phyloP scores from a whole-genome alignment of 306 rosid genomes.

The Castanea crenata region DNA sequence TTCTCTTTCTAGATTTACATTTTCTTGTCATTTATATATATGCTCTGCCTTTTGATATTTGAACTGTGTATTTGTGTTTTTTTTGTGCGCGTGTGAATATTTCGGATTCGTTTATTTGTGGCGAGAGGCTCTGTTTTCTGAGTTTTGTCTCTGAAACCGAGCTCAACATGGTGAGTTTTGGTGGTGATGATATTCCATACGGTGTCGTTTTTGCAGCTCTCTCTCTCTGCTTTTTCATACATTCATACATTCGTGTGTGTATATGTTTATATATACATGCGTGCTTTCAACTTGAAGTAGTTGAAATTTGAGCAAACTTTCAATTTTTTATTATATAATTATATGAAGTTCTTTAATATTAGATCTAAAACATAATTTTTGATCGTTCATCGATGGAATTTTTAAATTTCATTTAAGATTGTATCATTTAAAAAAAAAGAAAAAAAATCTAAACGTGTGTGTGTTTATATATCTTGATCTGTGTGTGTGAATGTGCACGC shows the following conservation, averaged over 20 bases:
- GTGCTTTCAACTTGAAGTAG: not conserved
- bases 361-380: not conserved
- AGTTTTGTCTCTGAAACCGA: not conserved
- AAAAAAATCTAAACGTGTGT: not conserved
- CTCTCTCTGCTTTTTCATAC: not conserved
- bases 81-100: not conserved
- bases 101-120: not conserved
- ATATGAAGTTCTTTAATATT: not conserved
- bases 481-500: not conserved
- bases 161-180: constrained; percentile 27
- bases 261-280: no score
- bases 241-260: not conserved
- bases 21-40: not conserved
- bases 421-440: not conserved
- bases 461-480: not conserved
- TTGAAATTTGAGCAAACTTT: no score
- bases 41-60: not conserved
- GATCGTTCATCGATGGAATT: not conserved
- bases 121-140: not conserved
- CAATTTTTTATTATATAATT: no score
- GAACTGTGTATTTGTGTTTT: no score
- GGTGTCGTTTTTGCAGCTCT: not conserved
- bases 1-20: not conserved
- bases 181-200: not conserved
- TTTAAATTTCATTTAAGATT: not conserved